Evolutionary conservation across 805 yeast genomes (phyloP), one percentile per base, ranked within the genome.

Genomic region (Diddensiella transvaalensis): DNA sequence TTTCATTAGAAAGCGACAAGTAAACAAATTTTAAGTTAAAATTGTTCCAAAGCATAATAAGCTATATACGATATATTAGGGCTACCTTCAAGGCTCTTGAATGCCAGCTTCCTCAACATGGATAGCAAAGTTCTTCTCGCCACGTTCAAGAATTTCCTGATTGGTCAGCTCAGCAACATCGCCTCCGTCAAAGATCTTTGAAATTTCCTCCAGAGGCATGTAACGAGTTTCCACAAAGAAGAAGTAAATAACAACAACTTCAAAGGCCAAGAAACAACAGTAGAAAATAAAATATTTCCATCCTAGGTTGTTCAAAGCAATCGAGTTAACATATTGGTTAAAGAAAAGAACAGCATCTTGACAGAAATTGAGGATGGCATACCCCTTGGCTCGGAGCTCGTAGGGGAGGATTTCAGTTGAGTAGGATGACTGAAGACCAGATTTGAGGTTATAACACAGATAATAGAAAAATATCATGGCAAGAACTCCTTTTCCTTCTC

Each of bases 281-380:
- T 80, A 35, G 3, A 73, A 74, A 52, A 73, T 69, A 57, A 72
- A 73, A 64, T 71, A 73, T 55, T 69, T 71, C 73, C 74, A 72
- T 26, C 60, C 59, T 40, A 73, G 65, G 18, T 69, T 68, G 23
- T 64, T 72, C 71, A 72, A 63, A 46, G 73, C 76, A 57, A 67
- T 56, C 10, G 71, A 64, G 47, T 66, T 67, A 22, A 63, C 69
- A 44, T 58, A 68, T 44, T 61, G 60, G 48, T 65, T 63, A 48
- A 58, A 67, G 10, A 63, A 18, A 4, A 40, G 35, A 13, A 30
- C 26, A 6, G 19, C 8, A 15, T 29, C 15, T 17, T 29, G 32
- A 22, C 18, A 40, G 21, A 57, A 29, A 41, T 52, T 53, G 46
- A 49, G 59, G 37, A 70, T 40, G 41, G 62, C 65, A 42, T 66